phyloP scores from a whole-genome alignment of 345 rosid species.

The Rhizophora apiculata region DNA sequence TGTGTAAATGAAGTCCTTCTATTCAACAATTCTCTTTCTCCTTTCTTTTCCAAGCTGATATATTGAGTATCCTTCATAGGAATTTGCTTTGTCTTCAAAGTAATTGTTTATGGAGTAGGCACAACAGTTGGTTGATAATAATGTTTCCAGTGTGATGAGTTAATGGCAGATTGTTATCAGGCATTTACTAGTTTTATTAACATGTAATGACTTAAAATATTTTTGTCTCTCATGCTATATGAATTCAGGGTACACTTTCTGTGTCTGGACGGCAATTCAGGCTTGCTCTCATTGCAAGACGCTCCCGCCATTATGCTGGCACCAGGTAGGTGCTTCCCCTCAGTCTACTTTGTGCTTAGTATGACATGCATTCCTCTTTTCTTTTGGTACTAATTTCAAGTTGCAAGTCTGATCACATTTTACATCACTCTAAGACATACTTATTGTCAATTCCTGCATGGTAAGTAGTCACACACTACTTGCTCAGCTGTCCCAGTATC shows the following conservation, averaged over 20 bases:
- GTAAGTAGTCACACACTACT: no score
- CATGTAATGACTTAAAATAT: neutral
- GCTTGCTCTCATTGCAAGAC: constrained; percentile 91
- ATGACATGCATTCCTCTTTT: neutral
- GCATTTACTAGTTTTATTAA: neutral
- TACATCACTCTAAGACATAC: no score
- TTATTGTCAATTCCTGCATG: no score
- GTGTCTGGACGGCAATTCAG: constrained; percentile 73
- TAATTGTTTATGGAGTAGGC: constrained; percentile 1
- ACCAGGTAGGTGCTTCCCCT: constrained; percentile 54
- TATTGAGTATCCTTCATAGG: neutral
- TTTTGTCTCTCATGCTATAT: constrained; percentile 21
- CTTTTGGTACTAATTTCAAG: no score
- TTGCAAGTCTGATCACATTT: neutral
- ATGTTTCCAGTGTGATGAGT: neutral
- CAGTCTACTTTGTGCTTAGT: neutral
- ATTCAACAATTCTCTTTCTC: neutral
- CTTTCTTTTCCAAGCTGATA: neutral
- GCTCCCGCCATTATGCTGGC: constrained; percentile 97
- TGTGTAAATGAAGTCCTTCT: neutral
- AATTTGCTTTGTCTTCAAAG: neutral
- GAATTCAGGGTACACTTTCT: constrained; percentile 62
- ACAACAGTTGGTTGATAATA: neutral
- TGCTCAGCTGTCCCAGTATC: no score
- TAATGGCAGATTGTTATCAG: neutral